Conservation (phyloP, 768 basidiomycete genomes). For the Fistulinella prunicolor region DNA sequence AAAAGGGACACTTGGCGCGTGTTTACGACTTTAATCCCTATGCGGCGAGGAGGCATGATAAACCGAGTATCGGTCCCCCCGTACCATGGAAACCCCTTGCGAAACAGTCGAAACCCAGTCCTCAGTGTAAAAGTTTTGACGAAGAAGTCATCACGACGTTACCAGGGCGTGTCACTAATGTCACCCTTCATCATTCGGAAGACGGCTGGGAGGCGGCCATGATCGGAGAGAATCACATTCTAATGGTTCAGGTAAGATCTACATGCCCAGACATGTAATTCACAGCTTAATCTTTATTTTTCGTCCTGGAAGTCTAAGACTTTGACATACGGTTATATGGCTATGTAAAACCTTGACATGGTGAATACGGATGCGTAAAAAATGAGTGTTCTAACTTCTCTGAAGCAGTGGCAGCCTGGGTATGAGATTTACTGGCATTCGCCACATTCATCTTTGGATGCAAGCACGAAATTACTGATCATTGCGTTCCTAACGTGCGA, state of each 20-base stretch:
- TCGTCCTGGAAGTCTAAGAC: conserved; percentile 6
- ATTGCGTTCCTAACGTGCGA: too few species aligned
- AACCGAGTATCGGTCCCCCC: conserved; percentile 4
- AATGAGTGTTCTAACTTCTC: too few species aligned
- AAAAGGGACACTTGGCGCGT: conserved; percentile 15
- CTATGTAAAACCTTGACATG: conserved; percentile 28
- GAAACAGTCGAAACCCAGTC: conserved; percentile 3
- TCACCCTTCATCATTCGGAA: conserved; percentile 13
- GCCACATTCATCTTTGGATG: too few species aligned
- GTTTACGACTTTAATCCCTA: conserved; percentile 36
- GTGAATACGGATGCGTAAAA: too few species aligned
- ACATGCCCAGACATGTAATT: neutral
- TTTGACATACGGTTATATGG: conserved; percentile 25
- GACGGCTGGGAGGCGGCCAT: conserved; percentile 32
- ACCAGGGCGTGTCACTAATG: conserved; percentile 26
- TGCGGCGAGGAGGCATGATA: conserved; percentile 15
- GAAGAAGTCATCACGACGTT: conserved; percentile 25
- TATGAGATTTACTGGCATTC: too few species aligned
- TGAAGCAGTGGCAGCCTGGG: too few species aligned
- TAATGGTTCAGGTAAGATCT: conserved; percentile 31
- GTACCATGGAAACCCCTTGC: conserved; percentile 20
- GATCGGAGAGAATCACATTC: conserved; percentile 36
- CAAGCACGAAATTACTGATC: too few species aligned
- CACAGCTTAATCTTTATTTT: neutral
- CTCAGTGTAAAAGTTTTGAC: conserved; percentile 16